phyloP scores from a whole-genome alignment of 1,139 yeast genomes.

The Candida sp. region DNA sequence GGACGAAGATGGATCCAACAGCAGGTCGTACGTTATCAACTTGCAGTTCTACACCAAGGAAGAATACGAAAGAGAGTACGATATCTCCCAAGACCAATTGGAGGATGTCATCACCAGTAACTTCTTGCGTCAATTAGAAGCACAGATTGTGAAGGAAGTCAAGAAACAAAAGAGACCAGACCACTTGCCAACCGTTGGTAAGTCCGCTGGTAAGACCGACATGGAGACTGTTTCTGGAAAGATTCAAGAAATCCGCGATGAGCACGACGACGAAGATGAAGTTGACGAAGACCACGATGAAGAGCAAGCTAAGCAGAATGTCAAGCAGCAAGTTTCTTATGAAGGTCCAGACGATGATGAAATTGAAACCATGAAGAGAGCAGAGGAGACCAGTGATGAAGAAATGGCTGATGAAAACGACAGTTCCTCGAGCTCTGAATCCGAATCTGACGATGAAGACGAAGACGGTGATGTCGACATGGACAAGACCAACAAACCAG shows the following conservation, averaged over 20 bases:
- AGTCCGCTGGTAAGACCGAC: slow-evolving; percentile 67
- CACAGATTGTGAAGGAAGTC: slow-evolving; percentile 77
- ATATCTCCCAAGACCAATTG: slow-evolving; percentile 78
- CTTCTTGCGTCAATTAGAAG: slow-evolving; percentile 75
- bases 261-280: slow-evolving; percentile 48
- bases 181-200: slow-evolving; percentile 68
- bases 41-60: slow-evolving; percentile 75
- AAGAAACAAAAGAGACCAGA: slow-evolving; percentile 75
- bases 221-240: slow-evolving; percentile 35
- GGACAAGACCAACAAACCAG: slow-evolving; percentile 6
- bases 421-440: slow-evolving; percentile 23
- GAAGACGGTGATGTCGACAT: slow-evolving; percentile 29
- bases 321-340: slow-evolving; percentile 89
- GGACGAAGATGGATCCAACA: slow-evolving; percentile 48
- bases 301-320: slow-evolving; percentile 44
- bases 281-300: slow-evolving; percentile 73
- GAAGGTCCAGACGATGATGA: slow-evolving; percentile 97
- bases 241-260: slow-evolving; percentile 48
- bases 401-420: slow-evolving; percentile 49
- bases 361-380: slow-evolving; percentile 82
- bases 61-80: slow-evolving; percentile 90
- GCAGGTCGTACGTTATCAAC: slow-evolving; percentile 77
- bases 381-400: slow-evolving; percentile 75
- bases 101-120: slow-evolving; percentile 67
- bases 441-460: slow-evolving; percentile 24